A percentile compares a stretch with the other conserved stretches of the same genome.
Conservation (phyloP, 129 eudicot species). For the Ambrosia artemisiifolia region DNA sequence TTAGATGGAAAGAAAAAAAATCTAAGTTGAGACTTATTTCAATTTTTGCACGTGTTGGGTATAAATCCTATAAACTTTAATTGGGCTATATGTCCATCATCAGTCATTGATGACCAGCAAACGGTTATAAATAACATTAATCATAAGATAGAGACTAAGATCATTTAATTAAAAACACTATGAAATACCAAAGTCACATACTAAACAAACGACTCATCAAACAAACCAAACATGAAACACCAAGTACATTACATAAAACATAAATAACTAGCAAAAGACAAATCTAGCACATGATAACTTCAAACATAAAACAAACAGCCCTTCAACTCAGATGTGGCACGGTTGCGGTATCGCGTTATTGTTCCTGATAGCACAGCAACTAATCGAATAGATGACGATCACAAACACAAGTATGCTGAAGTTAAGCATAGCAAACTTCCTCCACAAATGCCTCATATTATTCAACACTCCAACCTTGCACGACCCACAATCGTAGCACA, state of each 20-base stretch:
- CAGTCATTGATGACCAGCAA: no score
- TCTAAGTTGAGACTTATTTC: no score
- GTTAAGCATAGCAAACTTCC: conserved; percentile 42
- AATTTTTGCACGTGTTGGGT: no score
- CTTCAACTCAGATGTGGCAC: conserved; percentile 14
- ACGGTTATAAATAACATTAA: background rate
- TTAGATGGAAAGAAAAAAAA: no score
- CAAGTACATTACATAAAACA: conserved; percentile 1
- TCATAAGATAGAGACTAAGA: background rate
- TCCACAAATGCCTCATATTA: conserved; percentile 62
- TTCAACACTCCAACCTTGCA: conserved; percentile 57
- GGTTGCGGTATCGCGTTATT: conserved; percentile 30
- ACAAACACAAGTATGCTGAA: conserved; percentile 34
- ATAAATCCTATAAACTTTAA: no score
- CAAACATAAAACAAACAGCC: conserved; percentile 1
- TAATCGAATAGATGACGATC: conserved; percentile 44
- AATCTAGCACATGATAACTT: conserved; percentile 6
- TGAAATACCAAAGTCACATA: conserved; percentile 1
- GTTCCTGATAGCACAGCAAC: conserved; percentile 65
- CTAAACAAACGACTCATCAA: background rate
- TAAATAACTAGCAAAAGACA: conserved; percentile 8
- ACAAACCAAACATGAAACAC: background rate
- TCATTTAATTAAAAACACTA: background rate
- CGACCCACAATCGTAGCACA: conserved; percentile 63
- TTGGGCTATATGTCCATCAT: no score